Percentiles rank a stretch among this genome's conserved stretches.
Conservation (phyloP, 1,284 basidiomycete species). For the Heterobasidion occidentale region DNA sequence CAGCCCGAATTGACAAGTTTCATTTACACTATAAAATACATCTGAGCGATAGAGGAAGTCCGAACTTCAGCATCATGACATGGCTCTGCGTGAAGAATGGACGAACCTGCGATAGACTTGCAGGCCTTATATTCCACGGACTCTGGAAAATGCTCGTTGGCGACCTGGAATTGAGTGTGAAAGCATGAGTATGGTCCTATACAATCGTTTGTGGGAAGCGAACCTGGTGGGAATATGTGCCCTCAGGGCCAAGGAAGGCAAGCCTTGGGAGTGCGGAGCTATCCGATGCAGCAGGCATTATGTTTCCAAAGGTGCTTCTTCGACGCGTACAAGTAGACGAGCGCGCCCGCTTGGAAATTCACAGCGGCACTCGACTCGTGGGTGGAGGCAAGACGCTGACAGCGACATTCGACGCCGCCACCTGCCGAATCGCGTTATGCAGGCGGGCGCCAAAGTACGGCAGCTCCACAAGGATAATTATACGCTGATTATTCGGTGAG, state of each 20-base stretch:
- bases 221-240: constrained; percentile 76
- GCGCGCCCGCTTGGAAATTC: no score
- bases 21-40: constrained; percentile 43
- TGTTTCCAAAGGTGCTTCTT: no score
- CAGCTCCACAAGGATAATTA: no score
- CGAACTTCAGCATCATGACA: background rate
- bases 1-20: constrained; percentile 38
- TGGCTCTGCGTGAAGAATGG: background rate
- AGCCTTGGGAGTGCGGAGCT: constrained; percentile 13
- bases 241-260: constrained; percentile 58
- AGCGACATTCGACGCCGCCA: no score
- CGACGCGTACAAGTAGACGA: no score
- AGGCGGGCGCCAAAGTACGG: no score
- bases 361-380: no score
- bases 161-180: constrained; percentile 36
- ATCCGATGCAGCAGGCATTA: no score
- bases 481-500: no score
- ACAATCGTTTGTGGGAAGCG: constrained; percentile 11
- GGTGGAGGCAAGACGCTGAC: no score
- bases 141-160: constrained; percentile 46
- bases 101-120: constrained; percentile 46
- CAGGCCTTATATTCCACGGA: constrained; percentile 42
- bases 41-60: constrained; percentile 27
- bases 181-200: background rate
- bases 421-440: no score